A percentile compares a stretch with the other conserved stretches of the same genome.
phyloP scores from a whole-genome alignment of 306 rosid genomes.

The Chamaecrista fasciculata region DNA sequence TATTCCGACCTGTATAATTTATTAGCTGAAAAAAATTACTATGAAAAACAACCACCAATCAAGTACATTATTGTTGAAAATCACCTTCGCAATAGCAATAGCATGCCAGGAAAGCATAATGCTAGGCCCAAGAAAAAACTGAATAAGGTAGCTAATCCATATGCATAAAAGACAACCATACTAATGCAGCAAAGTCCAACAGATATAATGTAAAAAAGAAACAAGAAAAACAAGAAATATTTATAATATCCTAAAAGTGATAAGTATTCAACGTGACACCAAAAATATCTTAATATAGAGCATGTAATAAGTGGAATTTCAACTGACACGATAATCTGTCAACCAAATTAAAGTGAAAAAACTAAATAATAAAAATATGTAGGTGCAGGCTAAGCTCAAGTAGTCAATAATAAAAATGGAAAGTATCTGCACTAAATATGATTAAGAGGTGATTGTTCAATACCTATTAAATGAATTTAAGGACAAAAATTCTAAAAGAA shows the following conservation, averaged over 20 bases:
- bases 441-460: not conserved
- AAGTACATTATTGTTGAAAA: slow-evolving; percentile 13
- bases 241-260: not conserved
- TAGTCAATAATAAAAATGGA: not conserved
- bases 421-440: not conserved
- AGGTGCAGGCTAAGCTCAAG: not conserved
- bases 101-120: not conserved
- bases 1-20: slow-evolving; percentile 3
- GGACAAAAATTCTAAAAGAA: too few relatives aligned
- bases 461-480: too few relatives aligned
- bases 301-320: not conserved
- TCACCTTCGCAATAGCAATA: not conserved
- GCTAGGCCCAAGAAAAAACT: too few relatives aligned
- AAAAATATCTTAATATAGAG: not conserved
- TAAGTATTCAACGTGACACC: slow-evolving; percentile 7
- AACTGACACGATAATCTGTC: not conserved
- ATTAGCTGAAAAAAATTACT: slow-evolving; percentile 2
- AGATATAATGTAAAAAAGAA: slow-evolving; percentile 14
- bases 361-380: not conserved
- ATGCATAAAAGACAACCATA: slow-evolving; percentile 8
- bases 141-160: slow-evolving; percentile 20
- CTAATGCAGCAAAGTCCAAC: not conserved
- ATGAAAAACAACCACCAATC: slow-evolving; percentile 8
- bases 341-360: slow-evolving; percentile 4
- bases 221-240: not conserved